Percentiles rank a stretch among this genome's conserved stretches.
phyloP scores from a whole-genome alignment of 2,329 filamentous ascomycete genomes.

The Shiraia sp. region DNA sequence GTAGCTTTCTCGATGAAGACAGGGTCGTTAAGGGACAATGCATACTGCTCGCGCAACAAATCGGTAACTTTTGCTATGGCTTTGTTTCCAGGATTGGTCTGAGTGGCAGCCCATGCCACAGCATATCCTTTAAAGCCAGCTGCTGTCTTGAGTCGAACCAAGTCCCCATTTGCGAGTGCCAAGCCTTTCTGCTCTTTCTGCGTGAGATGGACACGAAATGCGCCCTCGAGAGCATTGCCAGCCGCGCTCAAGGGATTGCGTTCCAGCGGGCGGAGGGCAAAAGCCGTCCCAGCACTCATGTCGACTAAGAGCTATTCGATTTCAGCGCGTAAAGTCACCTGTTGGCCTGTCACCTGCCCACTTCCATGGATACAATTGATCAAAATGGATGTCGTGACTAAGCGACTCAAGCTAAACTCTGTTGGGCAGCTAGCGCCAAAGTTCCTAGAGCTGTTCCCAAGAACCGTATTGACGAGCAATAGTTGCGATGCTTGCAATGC shows the following conservation, averaged over 20 bases:
- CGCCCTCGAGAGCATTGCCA: slow-evolving; percentile 56
- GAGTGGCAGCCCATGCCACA: slow-evolving; percentile 64
- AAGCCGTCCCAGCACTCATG: slow-evolving; percentile 38
- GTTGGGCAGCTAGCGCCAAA: slow-evolving; percentile 11
- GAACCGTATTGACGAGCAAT: slow-evolving; percentile 7
- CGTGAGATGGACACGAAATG: slow-evolving; percentile 63
- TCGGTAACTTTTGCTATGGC: slow-evolving; percentile 66
- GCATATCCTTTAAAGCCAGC: slow-evolving; percentile 56
- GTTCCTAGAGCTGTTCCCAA: slow-evolving; percentile 21
- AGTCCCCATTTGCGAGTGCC: slow-evolving; percentile 61
- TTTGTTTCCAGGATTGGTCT: slow-evolving; percentile 46
- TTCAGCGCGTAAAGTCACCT: neutral
- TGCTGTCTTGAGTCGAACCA: slow-evolving; percentile 56
- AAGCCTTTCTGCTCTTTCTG: slow-evolving; percentile 59
- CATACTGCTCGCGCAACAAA: slow-evolving; percentile 71
- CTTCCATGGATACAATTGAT: neutral
- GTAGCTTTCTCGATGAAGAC: slow-evolving; percentile 62
- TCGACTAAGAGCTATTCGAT: neutral
- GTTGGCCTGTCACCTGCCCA: slow-evolving; percentile 2
- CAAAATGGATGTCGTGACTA: slow-evolving; percentile 15
- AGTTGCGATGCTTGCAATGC: slow-evolving; percentile 34
- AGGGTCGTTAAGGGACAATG: slow-evolving; percentile 62
- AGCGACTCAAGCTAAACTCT: slow-evolving; percentile 17
- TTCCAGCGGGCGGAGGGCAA: slow-evolving; percentile 58
- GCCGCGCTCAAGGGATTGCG: slow-evolving; percentile 52